Conservation (phyloP, 2,329 filamentous ascomycete genomes). For the Colletotrichum sp. region DNA sequence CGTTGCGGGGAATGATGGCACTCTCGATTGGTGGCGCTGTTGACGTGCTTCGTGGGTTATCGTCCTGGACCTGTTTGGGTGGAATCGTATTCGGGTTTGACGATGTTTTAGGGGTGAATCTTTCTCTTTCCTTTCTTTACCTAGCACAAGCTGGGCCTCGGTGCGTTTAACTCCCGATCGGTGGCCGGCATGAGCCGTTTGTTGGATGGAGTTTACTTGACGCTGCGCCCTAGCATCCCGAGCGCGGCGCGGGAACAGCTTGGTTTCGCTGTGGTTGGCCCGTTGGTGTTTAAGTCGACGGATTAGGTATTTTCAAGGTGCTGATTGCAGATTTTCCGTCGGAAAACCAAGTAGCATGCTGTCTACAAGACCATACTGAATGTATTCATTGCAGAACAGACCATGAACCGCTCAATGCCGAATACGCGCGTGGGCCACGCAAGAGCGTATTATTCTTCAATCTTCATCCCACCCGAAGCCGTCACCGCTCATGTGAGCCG, state of each 20-base stretch:
- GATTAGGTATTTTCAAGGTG: not conserved
- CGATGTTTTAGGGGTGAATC: not conserved
- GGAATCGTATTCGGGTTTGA: not conserved
- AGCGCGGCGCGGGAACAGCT: not conserved
- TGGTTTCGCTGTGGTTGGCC: not conserved
- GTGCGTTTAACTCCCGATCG: not conserved
- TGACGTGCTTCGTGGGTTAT: not conserved
- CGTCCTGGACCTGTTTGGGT: not conserved
- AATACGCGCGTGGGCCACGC: not conserved
- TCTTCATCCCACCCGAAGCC: not conserved
- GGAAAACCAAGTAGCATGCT: not conserved
- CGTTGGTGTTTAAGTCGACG: not conserved
- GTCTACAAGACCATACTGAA: not conserved
- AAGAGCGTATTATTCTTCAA: not conserved
- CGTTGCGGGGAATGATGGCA: not conserved
- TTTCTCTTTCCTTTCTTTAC: not conserved
- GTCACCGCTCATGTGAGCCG: not conserved
- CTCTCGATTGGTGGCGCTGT: not conserved
- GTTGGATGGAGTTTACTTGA: not conserved
- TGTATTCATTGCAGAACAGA: not conserved
- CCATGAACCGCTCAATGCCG: not conserved
- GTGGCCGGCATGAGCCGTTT: not conserved
- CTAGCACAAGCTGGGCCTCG: not conserved
- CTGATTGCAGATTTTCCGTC: not conserved
- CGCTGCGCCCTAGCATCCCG: not conserved